Evolutionary conservation across 1,284 basidiomycete species (phyloP).

Genomic region (Puccinia triticina): DNA sequence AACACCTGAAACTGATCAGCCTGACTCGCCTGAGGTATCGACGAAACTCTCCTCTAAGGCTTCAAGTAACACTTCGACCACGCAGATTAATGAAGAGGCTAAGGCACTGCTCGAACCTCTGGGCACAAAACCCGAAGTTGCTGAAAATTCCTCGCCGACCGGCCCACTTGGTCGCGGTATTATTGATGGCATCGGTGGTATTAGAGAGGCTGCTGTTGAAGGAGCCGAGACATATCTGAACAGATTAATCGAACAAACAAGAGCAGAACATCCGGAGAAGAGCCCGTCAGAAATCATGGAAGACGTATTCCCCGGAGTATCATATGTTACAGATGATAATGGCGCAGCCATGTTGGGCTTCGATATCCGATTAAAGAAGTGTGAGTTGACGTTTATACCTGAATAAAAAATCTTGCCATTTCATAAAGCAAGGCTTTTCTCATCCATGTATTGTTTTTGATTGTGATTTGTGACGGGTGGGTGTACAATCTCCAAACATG

Average conservation of each 20-base stretch:
- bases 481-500: not conserved
- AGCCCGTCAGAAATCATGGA: constrained; percentile 55
- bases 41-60: not conserved
- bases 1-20: not conserved
- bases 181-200: constrained; percentile 62
- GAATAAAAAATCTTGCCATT: not conserved
- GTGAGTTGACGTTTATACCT: constrained; percentile 19
- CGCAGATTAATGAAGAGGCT: constrained; percentile 9
- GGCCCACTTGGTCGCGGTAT: constrained; percentile 61
- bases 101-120: not conserved
- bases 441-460: not conserved
- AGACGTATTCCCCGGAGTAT: constrained; percentile 55
- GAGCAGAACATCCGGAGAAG: constrained; percentile 55
- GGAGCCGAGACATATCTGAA: constrained; percentile 58
- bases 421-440: not conserved
- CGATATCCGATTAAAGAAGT: constrained; percentile 54
- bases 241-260: constrained; percentile 54
- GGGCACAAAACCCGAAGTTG: not conserved
- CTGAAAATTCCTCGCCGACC: not conserved
- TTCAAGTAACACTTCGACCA: not conserved
- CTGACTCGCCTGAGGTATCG: not conserved
- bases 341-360: constrained; percentile 55
- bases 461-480: not conserved
- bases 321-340: constrained; percentile 53
- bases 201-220: constrained; percentile 60